Percentiles rank a stretch among this genome's conserved stretches.
Conservation (phyloP, 225 moss, liverwort and hornwort genomes). For the Ulota crispa region DNA sequence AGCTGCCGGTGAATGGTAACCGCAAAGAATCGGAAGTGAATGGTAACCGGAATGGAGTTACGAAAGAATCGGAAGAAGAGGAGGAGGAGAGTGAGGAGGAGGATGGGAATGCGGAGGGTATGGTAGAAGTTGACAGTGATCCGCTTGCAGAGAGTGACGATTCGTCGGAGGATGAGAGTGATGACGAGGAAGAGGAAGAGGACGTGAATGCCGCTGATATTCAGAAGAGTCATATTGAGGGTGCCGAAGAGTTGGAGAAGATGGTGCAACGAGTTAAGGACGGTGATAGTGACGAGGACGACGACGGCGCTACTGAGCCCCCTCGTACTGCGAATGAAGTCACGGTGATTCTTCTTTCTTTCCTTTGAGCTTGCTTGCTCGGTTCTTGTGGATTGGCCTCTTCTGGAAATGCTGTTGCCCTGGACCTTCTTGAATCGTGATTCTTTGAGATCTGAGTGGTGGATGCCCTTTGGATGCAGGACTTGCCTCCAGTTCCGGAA, state of each 20-base stretch:
- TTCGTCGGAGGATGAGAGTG: slow-evolving; percentile 47
- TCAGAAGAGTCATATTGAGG: slow-evolving; percentile 25
- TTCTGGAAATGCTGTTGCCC: not conserved
- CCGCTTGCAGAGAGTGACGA: slow-evolving; percentile 45
- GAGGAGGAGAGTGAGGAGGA: slow-evolving; percentile 19
- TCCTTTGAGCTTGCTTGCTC: not conserved
- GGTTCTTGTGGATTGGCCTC: slow-evolving; percentile 15
- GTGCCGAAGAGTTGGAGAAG: slow-evolving; percentile 40
- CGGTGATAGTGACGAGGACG: slow-evolving; percentile 58
- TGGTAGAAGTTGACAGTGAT: slow-evolving; percentile 57
- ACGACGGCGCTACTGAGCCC: slow-evolving; percentile 45
- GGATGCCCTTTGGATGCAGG: slow-evolving; percentile 48
- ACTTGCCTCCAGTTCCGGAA: slow-evolving; percentile 74
- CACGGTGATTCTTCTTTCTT: slow-evolving; percentile 34
- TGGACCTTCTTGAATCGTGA: slow-evolving; percentile 8
- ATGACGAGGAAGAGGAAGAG: slow-evolving; percentile 44
- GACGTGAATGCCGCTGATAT: slow-evolving; percentile 38
- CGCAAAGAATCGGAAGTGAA: slow-evolving; percentile 19
- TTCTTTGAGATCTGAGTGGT: slow-evolving; percentile 37
- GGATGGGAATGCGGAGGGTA: slow-evolving; percentile 34
- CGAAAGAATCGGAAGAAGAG: slow-evolving; percentile 1
- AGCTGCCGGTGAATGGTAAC: slow-evolving; percentile 31
- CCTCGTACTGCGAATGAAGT: slow-evolving; percentile 69
- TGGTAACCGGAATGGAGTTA: slow-evolving; percentile 14
- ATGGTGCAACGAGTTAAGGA: slow-evolving; percentile 50